Percentiles rank a stretch among this genome's conserved stretches.
Evolutionary conservation across 352 stramenopile species (phyloP).

Genomic region (Globisporangium middletonii): DNA sequence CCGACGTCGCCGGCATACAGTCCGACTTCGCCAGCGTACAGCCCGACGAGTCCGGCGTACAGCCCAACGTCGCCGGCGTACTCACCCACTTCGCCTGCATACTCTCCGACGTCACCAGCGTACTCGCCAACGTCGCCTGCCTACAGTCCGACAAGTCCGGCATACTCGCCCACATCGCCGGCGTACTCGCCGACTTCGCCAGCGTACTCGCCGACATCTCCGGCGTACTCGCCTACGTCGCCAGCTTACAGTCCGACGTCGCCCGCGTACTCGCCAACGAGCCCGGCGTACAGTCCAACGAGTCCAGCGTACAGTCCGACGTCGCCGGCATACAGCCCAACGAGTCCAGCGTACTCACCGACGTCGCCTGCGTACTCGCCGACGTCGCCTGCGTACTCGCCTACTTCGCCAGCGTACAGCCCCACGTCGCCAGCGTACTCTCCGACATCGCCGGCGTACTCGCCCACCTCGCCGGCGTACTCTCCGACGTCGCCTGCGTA

Average conservation of each 20-base stretch:
- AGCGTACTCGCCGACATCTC: conserved; percentile 48
- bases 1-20: conserved; percentile 43
- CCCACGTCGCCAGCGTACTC: conserved; percentile 51
- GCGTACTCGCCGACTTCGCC: conserved; percentile 46
- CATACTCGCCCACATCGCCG: conserved; percentile 50
- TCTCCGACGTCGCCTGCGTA: conserved; percentile 58
- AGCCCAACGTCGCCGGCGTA: conserved; percentile 55
- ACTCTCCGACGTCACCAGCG: conserved; percentile 73
- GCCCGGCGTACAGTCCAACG: conserved; percentile 71
- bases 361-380: conserved; percentile 61
- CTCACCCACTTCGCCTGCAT: conserved; percentile 66
- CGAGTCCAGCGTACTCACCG: conserved; percentile 67
- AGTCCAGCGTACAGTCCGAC: conserved; percentile 38
- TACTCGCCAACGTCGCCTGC: conserved; percentile 64
- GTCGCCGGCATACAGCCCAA: conserved; percentile 64
- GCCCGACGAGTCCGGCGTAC: conserved; percentile 86
- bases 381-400: conserved; percentile 43
- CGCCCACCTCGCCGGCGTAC: conserved; percentile 47
- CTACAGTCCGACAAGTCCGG: conserved; percentile 59
- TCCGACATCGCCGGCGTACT: conserved; percentile 36
- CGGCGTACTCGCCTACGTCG: conserved; percentile 48
- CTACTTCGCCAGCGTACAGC: conserved; percentile 30
- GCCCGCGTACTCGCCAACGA: conserved; percentile 69
- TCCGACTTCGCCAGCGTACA: conserved; percentile 83
- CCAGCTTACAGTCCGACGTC: conserved; percentile 50